phyloP scores from a whole-genome alignment of 768 basidiomycete species.

The Amanita thiersii region DNA sequence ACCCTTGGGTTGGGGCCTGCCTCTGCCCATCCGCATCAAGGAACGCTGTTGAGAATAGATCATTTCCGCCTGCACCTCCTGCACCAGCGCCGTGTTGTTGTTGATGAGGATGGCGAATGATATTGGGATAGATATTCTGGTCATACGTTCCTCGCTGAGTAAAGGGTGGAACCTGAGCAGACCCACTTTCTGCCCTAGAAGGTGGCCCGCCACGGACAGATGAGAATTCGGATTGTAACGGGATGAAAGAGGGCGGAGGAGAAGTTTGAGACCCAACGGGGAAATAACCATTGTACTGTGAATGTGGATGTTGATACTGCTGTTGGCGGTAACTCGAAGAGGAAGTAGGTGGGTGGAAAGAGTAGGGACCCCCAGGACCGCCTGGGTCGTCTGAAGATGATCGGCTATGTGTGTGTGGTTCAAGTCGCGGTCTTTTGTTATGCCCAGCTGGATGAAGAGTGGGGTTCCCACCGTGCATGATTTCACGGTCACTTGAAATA shows the following conservation, averaged over 20 bases:
- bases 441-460: constrained; percentile 9
- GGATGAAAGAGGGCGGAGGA: constrained; percentile 22
- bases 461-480: constrained; percentile 7
- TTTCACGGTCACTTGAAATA: constrained; percentile 22
- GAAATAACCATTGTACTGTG: constrained; percentile 20
- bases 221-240: constrained; percentile 21
- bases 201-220: constrained; percentile 10
- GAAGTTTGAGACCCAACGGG: constrained; percentile 17
- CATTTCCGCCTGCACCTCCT: constrained; percentile 7
- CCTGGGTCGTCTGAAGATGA: constrained; percentile 19
- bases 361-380: constrained; percentile 4
- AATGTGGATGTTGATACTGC: constrained; percentile 12
- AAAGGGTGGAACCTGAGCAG: constrained; percentile 10
- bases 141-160: constrained; percentile 1
- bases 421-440: constrained; percentile 18
- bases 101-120: constrained; percentile 9
- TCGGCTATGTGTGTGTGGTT: constrained; percentile 15
- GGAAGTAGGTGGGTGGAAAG: neutral
- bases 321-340: constrained; percentile 10
- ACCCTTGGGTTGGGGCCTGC: constrained; percentile 11
- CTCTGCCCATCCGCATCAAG: constrained; percentile 20
- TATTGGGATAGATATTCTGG: constrained; percentile 3
- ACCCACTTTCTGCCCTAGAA: constrained; percentile 11
- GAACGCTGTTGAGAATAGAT: constrained; percentile 15
- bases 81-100: constrained; percentile 1